Conservation (phyloP, 2,329 filamentous ascomycete species). For the Hypocrella siamensis region DNA sequence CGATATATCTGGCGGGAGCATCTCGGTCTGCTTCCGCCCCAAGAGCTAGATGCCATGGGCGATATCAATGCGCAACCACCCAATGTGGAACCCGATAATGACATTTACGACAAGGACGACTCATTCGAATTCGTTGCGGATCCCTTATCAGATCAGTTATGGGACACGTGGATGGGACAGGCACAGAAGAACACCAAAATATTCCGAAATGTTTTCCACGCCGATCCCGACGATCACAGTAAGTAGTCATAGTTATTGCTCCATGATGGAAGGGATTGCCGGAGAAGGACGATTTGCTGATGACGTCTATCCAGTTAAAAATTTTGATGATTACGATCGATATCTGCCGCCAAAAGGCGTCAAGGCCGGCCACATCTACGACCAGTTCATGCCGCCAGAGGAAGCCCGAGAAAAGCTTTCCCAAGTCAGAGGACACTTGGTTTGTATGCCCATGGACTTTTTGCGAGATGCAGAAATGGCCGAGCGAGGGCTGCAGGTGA, state of each 20-base stretch:
- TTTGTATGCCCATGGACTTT: conserved; percentile 92
- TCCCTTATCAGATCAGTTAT: conserved; percentile 51
- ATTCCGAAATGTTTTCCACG: conserved; percentile 70
- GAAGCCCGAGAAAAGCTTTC: conserved; percentile 64
- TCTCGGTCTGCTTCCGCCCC: conserved; percentile 62
- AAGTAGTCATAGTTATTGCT: too few species aligned
- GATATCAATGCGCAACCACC: conserved; percentile 66
- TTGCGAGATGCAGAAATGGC: conserved; percentile 76
- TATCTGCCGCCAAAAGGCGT: conserved; percentile 57
- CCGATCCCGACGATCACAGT: conserved; percentile 78
- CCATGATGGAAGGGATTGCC: too few species aligned
- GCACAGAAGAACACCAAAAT: conserved; percentile 58
- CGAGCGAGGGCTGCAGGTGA: conserved; percentile 74
- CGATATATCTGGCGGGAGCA: conserved; percentile 84
- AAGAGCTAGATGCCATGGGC: conserved; percentile 49
- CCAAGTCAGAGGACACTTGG: conserved; percentile 71
- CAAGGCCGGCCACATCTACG: conserved; percentile 77
- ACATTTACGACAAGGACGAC: conserved; percentile 44
- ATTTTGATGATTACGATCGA: conserved; percentile 74
- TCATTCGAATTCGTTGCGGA: conserved; percentile 53
- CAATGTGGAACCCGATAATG: conserved; percentile 47
- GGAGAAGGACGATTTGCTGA: not conserved
- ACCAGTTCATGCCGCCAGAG: conserved; percentile 55
- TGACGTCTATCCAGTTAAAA: conserved; percentile 44
- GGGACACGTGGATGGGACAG: conserved; percentile 50